Evolutionary conservation across 129 eudicot species (phyloP).

Genomic region (Flaveria ramosissima): DNA sequence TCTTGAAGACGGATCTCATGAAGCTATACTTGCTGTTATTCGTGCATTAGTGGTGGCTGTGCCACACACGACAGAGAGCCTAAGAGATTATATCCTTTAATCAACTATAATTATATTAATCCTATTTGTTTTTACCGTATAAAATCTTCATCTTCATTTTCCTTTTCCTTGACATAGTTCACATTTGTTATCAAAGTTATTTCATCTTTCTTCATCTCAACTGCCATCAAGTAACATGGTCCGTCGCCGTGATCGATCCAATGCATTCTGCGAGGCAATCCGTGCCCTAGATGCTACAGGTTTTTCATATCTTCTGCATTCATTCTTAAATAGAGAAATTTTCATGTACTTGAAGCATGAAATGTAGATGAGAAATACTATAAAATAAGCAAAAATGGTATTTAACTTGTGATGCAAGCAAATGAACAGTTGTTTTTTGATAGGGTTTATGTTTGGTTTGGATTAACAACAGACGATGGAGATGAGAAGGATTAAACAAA

Average conservation of each 20-base stretch:
- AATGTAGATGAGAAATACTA: background rate
- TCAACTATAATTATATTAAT: slow-evolving; percentile 7
- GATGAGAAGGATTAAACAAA: too few species aligned
- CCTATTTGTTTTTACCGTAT: background rate
- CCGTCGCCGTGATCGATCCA: slow-evolving; percentile 87
- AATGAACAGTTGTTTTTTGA: background rate
- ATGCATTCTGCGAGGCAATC: slow-evolving; percentile 87
- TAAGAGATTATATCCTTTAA: slow-evolving; percentile 89
- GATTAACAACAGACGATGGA: too few species aligned
- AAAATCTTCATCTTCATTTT: slow-evolving; percentile 14
- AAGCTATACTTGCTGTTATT: slow-evolving; percentile 80
- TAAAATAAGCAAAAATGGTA: background rate
- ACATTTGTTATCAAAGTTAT: slow-evolving; percentile 93
- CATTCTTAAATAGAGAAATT: slow-evolving; percentile 3
- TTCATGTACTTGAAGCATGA: background rate
- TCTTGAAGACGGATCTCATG: slow-evolving; percentile 98
- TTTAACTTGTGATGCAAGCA: background rate
- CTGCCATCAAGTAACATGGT: slow-evolving; percentile 64
- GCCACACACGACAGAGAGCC: slow-evolving; percentile 83
- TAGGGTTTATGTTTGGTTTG: too few species aligned
- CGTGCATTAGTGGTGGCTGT: slow-evolving; percentile 91
- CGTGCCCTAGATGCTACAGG: slow-evolving; percentile 99
- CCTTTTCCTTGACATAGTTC: slow-evolving; percentile 52
- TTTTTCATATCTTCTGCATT: slow-evolving; percentile 24
- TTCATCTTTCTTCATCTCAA: slow-evolving; percentile 58